Evolutionary conservation across 2,329 filamentous ascomycete species (phyloP).

Genomic region (Juglanconis oblonga): DNA sequence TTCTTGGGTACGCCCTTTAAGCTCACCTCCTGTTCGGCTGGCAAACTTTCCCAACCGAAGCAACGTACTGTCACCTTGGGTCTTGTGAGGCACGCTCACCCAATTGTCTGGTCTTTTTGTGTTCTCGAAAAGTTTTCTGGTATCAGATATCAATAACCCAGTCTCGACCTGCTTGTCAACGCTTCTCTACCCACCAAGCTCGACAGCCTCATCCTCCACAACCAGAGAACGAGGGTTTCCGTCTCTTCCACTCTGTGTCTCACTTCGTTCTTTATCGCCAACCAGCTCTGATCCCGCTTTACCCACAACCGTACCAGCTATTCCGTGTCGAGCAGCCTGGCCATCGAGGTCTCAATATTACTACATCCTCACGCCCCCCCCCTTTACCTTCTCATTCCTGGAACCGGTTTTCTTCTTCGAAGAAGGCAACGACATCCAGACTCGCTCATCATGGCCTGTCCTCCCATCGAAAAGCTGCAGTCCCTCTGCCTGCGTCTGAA

Average conservation of each 20-base stretch:
- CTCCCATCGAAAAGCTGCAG: slow-evolving; percentile 5
- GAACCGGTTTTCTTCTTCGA: background rate
- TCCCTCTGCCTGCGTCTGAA: slow-evolving; percentile 9
- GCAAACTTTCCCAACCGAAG: background rate
- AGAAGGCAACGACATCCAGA: background rate
- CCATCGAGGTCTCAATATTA: background rate
- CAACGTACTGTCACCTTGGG: background rate
- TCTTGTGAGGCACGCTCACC: background rate
- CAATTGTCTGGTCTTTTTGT: background rate
- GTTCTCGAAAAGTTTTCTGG: background rate
- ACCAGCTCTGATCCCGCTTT: background rate
- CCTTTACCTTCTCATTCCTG: background rate
- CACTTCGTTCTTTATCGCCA: background rate
- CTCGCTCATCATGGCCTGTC: slow-evolving; percentile 1
- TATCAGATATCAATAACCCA: background rate
- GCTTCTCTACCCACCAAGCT: background rate
- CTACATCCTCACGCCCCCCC: background rate
- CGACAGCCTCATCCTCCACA: no score
- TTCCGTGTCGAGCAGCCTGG: background rate
- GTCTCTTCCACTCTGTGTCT: background rate
- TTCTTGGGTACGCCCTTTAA: background rate
- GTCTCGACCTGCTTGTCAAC: background rate
- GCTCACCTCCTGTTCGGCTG: background rate
- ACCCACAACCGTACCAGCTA: slow-evolving; percentile 3
- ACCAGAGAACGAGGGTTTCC: background rate